Evolutionary conservation across 805 yeast genomes (phyloP).

Genomic region (Saccharomycopsis olivae): DNA sequence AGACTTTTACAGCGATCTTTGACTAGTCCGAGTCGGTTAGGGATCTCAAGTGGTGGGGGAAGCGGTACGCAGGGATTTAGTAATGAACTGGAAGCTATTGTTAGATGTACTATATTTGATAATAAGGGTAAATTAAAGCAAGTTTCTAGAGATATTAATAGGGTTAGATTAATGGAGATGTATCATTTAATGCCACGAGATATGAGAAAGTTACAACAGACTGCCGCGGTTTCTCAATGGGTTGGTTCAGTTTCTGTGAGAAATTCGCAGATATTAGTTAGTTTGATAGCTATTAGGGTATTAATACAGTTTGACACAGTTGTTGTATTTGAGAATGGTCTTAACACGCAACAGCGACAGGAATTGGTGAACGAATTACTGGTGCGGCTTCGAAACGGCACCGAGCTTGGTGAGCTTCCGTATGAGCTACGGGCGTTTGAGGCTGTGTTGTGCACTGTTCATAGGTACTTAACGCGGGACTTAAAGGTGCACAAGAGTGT

Average conservation of each 20-base stretch:
- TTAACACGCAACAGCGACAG: slow-evolving; percentile 55
- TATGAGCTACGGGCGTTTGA: slow-evolving; percentile 82
- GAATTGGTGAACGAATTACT: slow-evolving; percentile 75
- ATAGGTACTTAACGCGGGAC: slow-evolving; percentile 71
- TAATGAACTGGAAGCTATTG: too few relatives aligned
- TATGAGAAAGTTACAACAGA: slow-evolving; percentile 64
- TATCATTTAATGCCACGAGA: slow-evolving; percentile 80
- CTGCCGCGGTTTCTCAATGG: slow-evolving; percentile 76
- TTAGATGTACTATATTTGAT: slow-evolving; percentile 68
- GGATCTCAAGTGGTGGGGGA: too few relatives aligned
- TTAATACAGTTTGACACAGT: slow-evolving; percentile 73
- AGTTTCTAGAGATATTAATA: slow-evolving; percentile 63
- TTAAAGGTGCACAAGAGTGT: slow-evolving; percentile 43
- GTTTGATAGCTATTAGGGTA: slow-evolving; percentile 81
- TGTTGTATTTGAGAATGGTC: slow-evolving; percentile 61
- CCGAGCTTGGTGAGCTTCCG: slow-evolving; percentile 43
- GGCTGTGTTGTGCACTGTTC: slow-evolving; percentile 69
- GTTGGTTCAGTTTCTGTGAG: slow-evolving; percentile 82
- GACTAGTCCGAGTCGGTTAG: too few relatives aligned
- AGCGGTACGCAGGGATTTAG: too few relatives aligned
- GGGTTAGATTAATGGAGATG: slow-evolving; percentile 58
- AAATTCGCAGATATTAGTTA: slow-evolving; percentile 66
- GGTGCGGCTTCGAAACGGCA: too few relatives aligned
- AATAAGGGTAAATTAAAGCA: slow-evolving; percentile 54
- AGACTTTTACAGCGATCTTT: too few relatives aligned